These are phyloP conservation scores for Pilasporangium apinafurcum DNA, from an alignment of 352 stramenopile genomes.

Conservation along the genomic window DNA sequence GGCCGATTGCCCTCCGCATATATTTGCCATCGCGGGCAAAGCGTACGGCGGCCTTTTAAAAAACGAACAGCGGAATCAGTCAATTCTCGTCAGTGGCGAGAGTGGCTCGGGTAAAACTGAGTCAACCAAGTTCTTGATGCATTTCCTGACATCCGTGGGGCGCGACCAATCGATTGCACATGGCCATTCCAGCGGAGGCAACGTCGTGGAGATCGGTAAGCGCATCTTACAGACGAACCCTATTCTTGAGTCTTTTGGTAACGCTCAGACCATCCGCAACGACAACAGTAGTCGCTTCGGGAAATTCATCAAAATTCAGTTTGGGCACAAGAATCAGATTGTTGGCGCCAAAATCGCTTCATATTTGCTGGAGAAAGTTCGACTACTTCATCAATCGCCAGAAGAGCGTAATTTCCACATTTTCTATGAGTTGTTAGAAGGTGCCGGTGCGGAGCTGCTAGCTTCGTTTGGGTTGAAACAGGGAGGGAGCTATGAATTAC, in stretches of 20 bases:
- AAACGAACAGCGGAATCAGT: slow-evolving; percentile 74
- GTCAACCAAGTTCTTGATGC: slow-evolving; percentile 96
- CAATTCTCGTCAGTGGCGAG: slow-evolving; percentile 91
- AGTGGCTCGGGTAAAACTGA: slow-evolving; percentile 94
- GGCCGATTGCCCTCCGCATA: slow-evolving; percentile 56
- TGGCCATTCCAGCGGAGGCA: slow-evolving; percentile 14
- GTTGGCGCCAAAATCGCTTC: slow-evolving; percentile 92
- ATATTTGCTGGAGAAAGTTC: slow-evolving; percentile 97
- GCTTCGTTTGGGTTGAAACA: slow-evolving; percentile 54
- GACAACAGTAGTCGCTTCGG: slow-evolving; percentile 95
- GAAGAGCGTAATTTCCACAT: slow-evolving; percentile 95
- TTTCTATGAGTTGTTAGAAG: slow-evolving; percentile 94
- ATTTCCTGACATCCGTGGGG: slow-evolving; percentile 90
- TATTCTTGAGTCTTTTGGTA: slow-evolving; percentile 97
- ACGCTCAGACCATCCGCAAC: slow-evolving; percentile 95
- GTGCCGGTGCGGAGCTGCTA: slow-evolving; percentile 54
- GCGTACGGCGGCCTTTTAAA: slow-evolving; percentile 77
- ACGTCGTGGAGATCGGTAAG: slow-evolving; percentile 67
- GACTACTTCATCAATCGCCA: slow-evolving; percentile 89
- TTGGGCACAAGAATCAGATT: slow-evolving; percentile 72
- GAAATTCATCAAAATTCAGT: slow-evolving; percentile 96
- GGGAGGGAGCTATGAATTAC: slow-evolving; percentile 77
- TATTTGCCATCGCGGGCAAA: slow-evolving; percentile 87
- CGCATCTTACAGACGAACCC: slow-evolving; percentile 95
- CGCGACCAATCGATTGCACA: slow-evolving; percentile 16